These are phyloP conservation scores for Xylariaceae sp. DNA, from an alignment of 2,329 filamentous ascomycete species.

Conservation along the genomic window DNA sequence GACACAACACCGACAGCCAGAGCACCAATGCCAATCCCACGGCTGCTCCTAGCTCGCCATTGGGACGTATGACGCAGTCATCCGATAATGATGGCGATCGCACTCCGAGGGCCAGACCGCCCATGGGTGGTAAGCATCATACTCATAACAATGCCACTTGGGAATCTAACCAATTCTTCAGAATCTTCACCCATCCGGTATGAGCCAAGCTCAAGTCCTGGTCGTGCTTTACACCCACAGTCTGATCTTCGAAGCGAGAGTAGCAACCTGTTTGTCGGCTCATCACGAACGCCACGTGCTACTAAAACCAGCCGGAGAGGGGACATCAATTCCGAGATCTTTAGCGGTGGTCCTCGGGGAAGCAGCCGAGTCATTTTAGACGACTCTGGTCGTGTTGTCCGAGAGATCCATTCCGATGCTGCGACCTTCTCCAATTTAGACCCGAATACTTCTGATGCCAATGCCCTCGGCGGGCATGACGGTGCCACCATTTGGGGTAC, in stretches of 20 bases:
- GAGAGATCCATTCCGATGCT: constrained; percentile 61
- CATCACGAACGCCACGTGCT: constrained; percentile 55
- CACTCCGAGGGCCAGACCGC: constrained; percentile 69
- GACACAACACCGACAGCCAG: constrained; percentile 61
- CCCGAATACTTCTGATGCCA: constrained; percentile 88
- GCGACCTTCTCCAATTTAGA: constrained; percentile 66
- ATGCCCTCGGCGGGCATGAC: constrained; percentile 79
- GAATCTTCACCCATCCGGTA: constrained; percentile 94
- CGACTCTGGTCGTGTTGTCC: constrained; percentile 59
- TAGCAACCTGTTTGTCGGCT: constrained; percentile 82
- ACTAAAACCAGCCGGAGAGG: constrained; percentile 66
- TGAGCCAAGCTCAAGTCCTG: constrained; percentile 85
- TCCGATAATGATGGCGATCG: constrained; percentile 62
- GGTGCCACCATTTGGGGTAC: constrained; percentile 94
- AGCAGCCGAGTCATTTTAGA: constrained; percentile 62
- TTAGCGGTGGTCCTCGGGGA: constrained; percentile 56
- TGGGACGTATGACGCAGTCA: constrained; percentile 61
- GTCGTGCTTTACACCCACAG: constrained; percentile 62
- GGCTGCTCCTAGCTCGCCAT: constrained; percentile 58
- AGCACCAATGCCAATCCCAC: constrained; percentile 44
- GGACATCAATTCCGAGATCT: constrained; percentile 83
- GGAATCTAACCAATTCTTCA: constrained; percentile 40
- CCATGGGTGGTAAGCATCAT: constrained; percentile 61
- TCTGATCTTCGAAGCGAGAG: constrained; percentile 80
- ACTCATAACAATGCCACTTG: constrained; percentile 1